Percentiles rank a stretch among this genome's conserved stretches.
These are phyloP conservation scores for Myotisia sp. DNA, from an alignment of 2,329 filamentous ascomycete genomes.

Conservation along the genomic window DNA sequence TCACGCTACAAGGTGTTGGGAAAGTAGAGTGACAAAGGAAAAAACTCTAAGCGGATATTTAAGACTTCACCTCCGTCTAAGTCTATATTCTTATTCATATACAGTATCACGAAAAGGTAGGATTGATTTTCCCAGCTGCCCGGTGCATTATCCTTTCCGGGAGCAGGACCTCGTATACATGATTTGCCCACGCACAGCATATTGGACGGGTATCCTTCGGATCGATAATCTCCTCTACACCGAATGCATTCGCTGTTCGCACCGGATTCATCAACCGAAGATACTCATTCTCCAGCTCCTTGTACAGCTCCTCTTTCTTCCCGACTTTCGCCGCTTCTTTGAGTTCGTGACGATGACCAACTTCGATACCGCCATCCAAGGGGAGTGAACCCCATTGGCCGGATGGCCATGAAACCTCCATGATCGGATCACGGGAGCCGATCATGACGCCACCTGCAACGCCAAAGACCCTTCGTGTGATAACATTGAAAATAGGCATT, in stretches of 20 bases:
- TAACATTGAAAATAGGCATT: constrained; percentile 48
- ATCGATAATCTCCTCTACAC: constrained; percentile 51
- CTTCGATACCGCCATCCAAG: constrained; percentile 50
- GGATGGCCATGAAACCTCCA: constrained; percentile 50
- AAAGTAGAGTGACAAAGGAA: constrained; percentile 25
- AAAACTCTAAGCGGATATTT: neutral
- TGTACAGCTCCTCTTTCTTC: constrained; percentile 38
- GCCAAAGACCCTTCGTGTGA: constrained; percentile 47
- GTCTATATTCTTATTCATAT: constrained; percentile 1
- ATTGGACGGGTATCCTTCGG: constrained; percentile 44
- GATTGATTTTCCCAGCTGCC: constrained; percentile 29
- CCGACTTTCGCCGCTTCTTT: constrained; percentile 40
- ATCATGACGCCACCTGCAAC: constrained; percentile 53
- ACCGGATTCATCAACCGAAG: constrained; percentile 50
- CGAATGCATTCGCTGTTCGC: constrained; percentile 49
- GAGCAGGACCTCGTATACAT: constrained; percentile 43
- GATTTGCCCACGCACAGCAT: constrained; percentile 40
- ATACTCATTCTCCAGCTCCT: constrained; percentile 47
- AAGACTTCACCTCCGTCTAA: neutral
- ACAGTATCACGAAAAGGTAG: constrained; percentile 23
- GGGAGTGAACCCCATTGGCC: constrained; percentile 50
- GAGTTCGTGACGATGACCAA: constrained; percentile 47
- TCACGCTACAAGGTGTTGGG: constrained; percentile 47
- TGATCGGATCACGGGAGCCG: constrained; percentile 45
- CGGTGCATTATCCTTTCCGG: constrained; percentile 34